These are phyloP conservation scores for Athelia sp. DNA, from an alignment of 1,284 basidiomycete species.

Conservation along the genomic window DNA sequence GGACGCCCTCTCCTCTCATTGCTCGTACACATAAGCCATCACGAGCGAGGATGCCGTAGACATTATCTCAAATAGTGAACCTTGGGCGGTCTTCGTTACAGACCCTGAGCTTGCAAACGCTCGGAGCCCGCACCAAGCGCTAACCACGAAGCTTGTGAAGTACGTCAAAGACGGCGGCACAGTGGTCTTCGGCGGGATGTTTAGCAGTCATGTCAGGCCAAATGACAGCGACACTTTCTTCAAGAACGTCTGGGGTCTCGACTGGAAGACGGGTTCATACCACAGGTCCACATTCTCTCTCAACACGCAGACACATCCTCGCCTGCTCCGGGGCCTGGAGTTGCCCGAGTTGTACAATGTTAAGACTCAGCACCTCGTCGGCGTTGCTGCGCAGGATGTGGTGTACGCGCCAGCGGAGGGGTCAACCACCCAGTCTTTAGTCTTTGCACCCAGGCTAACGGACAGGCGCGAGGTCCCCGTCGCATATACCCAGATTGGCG, in stretches of 20 bases:
- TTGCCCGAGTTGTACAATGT: constrained; percentile 26
- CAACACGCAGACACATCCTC: constrained; percentile 18
- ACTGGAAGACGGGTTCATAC: constrained; percentile 31
- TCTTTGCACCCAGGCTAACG: constrained; percentile 11
- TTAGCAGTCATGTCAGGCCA: constrained; percentile 21
- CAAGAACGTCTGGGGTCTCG: constrained; percentile 21
- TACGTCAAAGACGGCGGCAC: constrained; percentile 29
- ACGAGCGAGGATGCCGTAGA: neutral
- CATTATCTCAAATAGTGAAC: neutral
- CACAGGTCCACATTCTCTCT: constrained; percentile 24
- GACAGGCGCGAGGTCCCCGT: neutral
- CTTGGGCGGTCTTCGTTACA: neutral
- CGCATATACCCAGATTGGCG: neutral
- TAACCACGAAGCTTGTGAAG: constrained; percentile 22
- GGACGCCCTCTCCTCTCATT: neutral
- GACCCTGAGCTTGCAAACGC: neutral
- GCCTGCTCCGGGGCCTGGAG: constrained; percentile 18
- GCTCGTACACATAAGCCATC: neutral
- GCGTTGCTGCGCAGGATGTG: constrained; percentile 17
- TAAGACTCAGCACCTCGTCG: constrained; percentile 27
- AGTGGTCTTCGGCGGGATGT: constrained; percentile 27
- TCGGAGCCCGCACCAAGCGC: constrained; percentile 6
- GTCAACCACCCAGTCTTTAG: constrained; percentile 19
- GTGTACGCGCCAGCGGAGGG: constrained; percentile 22
- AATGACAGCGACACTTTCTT: constrained; percentile 22